Base-by-base conservation (phyloP, 768 basidiomycete species). In the Lentinula detonsa region DNA sequence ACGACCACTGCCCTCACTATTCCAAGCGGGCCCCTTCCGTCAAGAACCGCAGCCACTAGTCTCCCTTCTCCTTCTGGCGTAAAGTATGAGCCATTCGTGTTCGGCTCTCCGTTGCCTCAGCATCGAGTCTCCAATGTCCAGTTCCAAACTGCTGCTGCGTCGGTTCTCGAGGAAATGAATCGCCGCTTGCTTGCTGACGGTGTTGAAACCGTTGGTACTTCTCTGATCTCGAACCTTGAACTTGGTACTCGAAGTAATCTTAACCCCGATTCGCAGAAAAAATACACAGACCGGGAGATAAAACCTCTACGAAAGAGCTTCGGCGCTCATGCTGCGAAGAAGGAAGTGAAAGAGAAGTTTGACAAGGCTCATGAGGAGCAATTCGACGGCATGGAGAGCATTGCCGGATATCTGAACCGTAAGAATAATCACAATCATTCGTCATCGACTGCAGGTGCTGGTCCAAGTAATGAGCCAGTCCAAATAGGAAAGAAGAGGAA, bases 131-230 rank as follows among this genome's bases (percentile, higher is more conserved):
- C 86, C 35, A 85, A 89, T 64, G 72, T 74, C n/a, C 81, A 87
- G 55, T 93, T 93, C 73, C 80, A 78, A 56, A 71, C 76, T 1
- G 86, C 87, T 0, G 87, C 90, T 0, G 78, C 83, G n/a, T 80
- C 81, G 21, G 85, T 94, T 33, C 75, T 93, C 34, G 87, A 86
- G 54, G 92, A 94, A 72, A 91, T 94, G 88, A 92, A 93, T 69
- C 76, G 79, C 55, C 84, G 89, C 2, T 78, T 93, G 9, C 79
- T 77, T 2, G 78, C 77, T 7, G 81, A 82, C 5, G 87, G 86
- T 1, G 79, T 84, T 6, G 75, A 81, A 35, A 74, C 74, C 23
- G 74, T 88, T 35, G 76, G 73, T 18, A 65, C 74, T 21, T 72
- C 77, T 43, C 71, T 87, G 33, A 76, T 88, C 53, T 66, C 72